Evolutionary conservation across 1,139 yeast genomes (phyloP).

Genomic region (Sugiyamaella paludigena): DNA sequence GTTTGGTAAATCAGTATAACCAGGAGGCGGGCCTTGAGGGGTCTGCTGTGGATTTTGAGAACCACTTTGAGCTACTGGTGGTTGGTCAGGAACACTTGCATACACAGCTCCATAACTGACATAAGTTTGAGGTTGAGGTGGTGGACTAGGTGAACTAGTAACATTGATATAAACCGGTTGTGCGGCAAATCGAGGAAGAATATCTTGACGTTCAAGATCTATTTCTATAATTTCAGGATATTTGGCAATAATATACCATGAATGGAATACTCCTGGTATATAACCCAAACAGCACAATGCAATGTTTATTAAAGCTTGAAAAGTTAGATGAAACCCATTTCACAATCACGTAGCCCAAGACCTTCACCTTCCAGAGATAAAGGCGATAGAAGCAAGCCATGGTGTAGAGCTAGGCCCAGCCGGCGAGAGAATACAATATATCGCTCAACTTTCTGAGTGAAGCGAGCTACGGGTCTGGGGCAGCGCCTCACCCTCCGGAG

Average conservation of each 20-base stretch:
- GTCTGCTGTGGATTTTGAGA: conserved; percentile 3
- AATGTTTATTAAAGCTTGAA: conserved; percentile 58
- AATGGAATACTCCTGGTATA: conserved; percentile 63
- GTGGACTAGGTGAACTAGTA: conserved; percentile 13
- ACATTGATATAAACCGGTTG: conserved; percentile 22
- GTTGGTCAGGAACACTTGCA: conserved; percentile 1
- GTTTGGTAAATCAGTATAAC: conserved; percentile 12
- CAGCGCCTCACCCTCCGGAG: conserved; percentile 1
- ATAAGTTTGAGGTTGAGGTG: conserved; percentile 4
- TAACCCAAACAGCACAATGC: conserved; percentile 74
- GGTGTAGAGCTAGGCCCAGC: background rate
- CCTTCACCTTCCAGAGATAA: no score
- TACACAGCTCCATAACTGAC: conserved; percentile 3
- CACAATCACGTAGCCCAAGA: background rate
- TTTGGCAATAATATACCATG: conserved; percentile 46
- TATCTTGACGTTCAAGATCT: conserved; percentile 27
- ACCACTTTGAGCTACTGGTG: conserved; percentile 4
- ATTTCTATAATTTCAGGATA: conserved; percentile 36
- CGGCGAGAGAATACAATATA: background rate
- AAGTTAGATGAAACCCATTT: conserved; percentile 17
- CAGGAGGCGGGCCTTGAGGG: conserved; percentile 14
- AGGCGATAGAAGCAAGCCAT: no score
- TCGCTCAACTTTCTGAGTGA: no score
- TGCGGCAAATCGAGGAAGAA: conserved; percentile 10
- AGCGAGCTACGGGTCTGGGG: conserved; percentile 1